phyloP scores from a whole-genome alignment of 139 green algal genomes.

The Chlamydomonas sp. region DNA sequence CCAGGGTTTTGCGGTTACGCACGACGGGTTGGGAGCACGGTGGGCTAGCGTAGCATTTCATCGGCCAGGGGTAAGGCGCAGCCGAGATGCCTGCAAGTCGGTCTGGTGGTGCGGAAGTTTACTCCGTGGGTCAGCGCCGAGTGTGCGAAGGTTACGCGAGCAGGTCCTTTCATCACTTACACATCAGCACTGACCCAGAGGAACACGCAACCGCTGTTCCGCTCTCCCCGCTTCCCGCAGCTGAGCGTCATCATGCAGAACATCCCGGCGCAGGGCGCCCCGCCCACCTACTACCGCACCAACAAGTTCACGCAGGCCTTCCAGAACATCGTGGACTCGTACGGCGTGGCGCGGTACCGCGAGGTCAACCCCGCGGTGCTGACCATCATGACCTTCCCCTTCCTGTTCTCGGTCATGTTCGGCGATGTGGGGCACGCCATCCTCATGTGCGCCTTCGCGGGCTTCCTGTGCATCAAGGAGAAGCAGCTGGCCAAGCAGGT shows the following conservation, averaged over 20 bases:
- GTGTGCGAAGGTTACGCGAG: no score
- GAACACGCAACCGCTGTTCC: background rate
- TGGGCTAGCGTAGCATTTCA: no score
- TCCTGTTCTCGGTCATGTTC: slow-evolving; percentile 99
- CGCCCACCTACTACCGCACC: slow-evolving; percentile 95
- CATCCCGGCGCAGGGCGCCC: slow-evolving; percentile 78
- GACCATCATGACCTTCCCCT: slow-evolving; percentile 99
- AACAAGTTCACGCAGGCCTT: slow-evolving; percentile 92
- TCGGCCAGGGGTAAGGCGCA: no score
- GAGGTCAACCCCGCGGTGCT: slow-evolving; percentile 96
- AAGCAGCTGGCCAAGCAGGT: slow-evolving; percentile 74
- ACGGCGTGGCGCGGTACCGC: slow-evolving; percentile 94
- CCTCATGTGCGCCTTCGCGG: slow-evolving; percentile 85
- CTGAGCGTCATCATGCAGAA: slow-evolving; percentile 92
- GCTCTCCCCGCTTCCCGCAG: slow-evolving; percentile 28
- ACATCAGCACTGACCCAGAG: no score
- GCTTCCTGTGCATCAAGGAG: slow-evolving; percentile 87
- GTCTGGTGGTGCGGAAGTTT: no score
- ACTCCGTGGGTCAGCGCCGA: no score
- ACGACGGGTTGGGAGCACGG: no score
- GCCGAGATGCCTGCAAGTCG: no score
- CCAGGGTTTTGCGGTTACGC: slow-evolving; percentile 13
- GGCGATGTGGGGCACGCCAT: slow-evolving; percentile 96
- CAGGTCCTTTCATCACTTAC: no score
- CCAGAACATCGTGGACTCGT: slow-evolving; percentile 92